Conservation (phyloP, 2,329 filamentous ascomycete species). For the Albifimbria verrucaria region DNA sequence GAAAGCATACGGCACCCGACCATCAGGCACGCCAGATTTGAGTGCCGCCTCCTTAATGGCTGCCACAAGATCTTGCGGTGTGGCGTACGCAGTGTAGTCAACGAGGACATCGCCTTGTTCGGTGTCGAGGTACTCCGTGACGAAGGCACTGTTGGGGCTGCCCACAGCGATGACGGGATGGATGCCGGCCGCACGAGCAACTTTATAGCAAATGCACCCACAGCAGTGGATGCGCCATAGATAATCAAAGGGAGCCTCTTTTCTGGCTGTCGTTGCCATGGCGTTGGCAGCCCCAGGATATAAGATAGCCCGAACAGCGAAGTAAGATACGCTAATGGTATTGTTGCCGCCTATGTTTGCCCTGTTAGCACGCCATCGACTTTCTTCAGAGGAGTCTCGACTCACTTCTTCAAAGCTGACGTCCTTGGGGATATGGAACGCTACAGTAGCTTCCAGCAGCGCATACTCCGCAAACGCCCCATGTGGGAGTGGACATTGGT, state of each 20-base stretch:
- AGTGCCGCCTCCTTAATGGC: slow-evolving; percentile 1
- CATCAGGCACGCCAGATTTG: not conserved
- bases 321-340: slow-evolving; percentile 54
- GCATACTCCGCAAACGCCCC: slow-evolving; percentile 60
- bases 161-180: slow-evolving; percentile 58
- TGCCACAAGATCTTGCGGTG: slow-evolving; percentile 5
- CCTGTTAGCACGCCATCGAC: not conserved
- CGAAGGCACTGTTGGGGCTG: slow-evolving; percentile 27
- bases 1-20: slow-evolving; percentile 4
- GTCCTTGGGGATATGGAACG: slow-evolving; percentile 48
- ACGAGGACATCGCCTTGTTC: slow-evolving; percentile 15
- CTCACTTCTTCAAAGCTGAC: slow-evolving; percentile 41
- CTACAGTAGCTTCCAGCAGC: slow-evolving; percentile 51
- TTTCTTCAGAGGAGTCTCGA: not conserved
- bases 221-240: slow-evolving; percentile 49
- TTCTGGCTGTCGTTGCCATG: slow-evolving; percentile 36
- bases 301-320: slow-evolving; percentile 48
- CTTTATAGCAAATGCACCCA: slow-evolving; percentile 56
- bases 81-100: slow-evolving; percentile 13
- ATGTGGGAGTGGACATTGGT: slow-evolving; percentile 21
- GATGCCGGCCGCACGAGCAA: slow-evolving; percentile 46
- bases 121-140: slow-evolving; percentile 11
- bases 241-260: slow-evolving; percentile 28
- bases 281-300: slow-evolving; percentile 42
- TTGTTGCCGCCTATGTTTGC: slow-evolving; percentile 43